Base-by-base conservation (phyloP, 768 basidiomycete species). In the Antrodiella citrinella region DNA sequence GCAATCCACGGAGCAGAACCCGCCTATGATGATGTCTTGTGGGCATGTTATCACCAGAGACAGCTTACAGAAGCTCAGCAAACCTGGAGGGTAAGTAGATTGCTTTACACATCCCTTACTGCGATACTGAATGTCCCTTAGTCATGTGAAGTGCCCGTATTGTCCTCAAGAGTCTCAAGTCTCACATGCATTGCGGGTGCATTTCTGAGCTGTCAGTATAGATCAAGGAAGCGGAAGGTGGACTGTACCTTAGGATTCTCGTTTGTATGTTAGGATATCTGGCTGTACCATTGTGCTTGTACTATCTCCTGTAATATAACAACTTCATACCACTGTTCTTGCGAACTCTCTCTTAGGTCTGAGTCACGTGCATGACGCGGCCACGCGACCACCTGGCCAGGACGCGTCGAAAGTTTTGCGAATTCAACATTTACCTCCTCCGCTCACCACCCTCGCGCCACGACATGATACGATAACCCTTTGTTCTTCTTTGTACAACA, bases 11-110 rank as follows among this genome's bases (percentile, higher is more conserved):
- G 86, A 91, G 47, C 67, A 76, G 51, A 99, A 99, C 64, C 96
- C 93, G 7, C 95, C 96, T 0, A 96, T 96, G 91, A 94, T 97
- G 88, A 86, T 99, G 75, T 70, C 72, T 3, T 98, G 96, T 63
- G 96, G 95, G 2, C 96, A 99, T 67, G 93, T 96, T 30, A 84
- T 99, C 42, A 85, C 91, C 1, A 86, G 86, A 63, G 95, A 97
- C 60, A 95, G 90, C 65, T 69, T 98, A 55, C 80, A 81, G 55
- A 91, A 93, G 65, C 71, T 99, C 43, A 85, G 87, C 63, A 97
- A 95, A 69, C 77, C 84, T 24, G 86, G 83, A 42, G 75, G 77
- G 84, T 85, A 67, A 72, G 95, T 84, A 48, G 48, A 66, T 60
- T 44, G 20, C 51, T n/a, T n/a, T n/a, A n/a, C n/a, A n/a, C n/a